Conservation (phyloP, 2,329 filamentous ascomycete genomes). For the Colletotrichum tamarilloi region DNA sequence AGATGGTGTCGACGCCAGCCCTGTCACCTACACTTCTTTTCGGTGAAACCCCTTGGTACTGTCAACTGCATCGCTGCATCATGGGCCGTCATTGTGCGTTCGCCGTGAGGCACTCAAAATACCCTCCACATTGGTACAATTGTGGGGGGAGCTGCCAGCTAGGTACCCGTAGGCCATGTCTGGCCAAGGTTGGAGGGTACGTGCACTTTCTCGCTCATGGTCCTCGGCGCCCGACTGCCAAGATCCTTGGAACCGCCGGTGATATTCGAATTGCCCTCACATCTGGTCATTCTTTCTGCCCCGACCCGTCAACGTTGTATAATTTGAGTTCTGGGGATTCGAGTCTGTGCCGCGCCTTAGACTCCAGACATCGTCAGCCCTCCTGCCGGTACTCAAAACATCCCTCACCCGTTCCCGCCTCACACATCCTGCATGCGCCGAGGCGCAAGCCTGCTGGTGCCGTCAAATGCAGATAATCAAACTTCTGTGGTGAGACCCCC, state of each 20-base stretch:
- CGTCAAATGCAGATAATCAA: not conserved
- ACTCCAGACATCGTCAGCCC: not conserved
- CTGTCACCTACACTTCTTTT: not conserved
- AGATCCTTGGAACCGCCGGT: not conserved
- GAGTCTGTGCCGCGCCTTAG: not conserved
- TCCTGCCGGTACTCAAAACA: not conserved
- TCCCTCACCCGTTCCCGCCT: not conserved
- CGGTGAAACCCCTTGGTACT: not conserved
- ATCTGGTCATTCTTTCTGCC: not conserved
- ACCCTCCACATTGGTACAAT: not conserved
- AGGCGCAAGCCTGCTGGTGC: not conserved
- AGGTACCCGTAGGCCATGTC: not conserved
- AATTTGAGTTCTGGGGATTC: slow-evolving; percentile 5
- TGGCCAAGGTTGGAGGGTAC: not conserved
- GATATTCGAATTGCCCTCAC: not conserved
- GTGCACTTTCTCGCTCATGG: not conserved
- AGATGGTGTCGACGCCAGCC: not conserved
- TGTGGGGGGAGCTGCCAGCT: not conserved
- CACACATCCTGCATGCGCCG: not conserved
- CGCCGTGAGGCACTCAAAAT: not conserved
- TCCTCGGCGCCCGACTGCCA: slow-evolving; percentile 11
- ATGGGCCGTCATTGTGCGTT: slow-evolving; percentile 27
- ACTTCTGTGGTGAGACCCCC: not conserved
- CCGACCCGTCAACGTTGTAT: not conserved
- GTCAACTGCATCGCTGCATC: slow-evolving; percentile 20